These are phyloP conservation scores for Fusarium acutatum DNA, from an alignment of 2,329 filamentous ascomycete genomes.

Conservation along the genomic window DNA sequence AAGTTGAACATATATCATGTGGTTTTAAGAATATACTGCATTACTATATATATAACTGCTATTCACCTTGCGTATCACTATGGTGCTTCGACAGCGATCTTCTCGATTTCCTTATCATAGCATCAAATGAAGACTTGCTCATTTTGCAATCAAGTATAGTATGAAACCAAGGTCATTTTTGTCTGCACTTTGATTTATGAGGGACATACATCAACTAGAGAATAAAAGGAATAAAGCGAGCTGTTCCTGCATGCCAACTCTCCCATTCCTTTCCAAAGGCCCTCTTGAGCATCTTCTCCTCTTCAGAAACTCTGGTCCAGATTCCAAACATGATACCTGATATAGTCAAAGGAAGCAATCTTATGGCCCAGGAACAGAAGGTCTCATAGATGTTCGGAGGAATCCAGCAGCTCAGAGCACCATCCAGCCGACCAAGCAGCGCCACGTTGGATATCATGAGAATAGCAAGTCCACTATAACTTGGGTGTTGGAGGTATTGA, in stretches of 20 bases:
- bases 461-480: slow-evolving; percentile 56
- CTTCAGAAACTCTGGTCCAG: slow-evolving; percentile 53
- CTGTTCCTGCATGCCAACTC: slow-evolving; percentile 56
- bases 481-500: slow-evolving; percentile 60
- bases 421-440: slow-evolving; percentile 51
- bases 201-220: background rate
- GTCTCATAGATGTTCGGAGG: slow-evolving; percentile 32
- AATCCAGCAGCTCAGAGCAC: slow-evolving; percentile 50
- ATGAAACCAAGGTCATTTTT: background rate
- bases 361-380: background rate
- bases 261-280: slow-evolving; percentile 60
- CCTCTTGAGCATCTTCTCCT: slow-evolving; percentile 59
- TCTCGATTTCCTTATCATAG: background rate
- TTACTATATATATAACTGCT: background rate
- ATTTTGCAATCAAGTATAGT: background rate
- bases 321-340: slow-evolving; percentile 35
- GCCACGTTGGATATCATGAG: slow-evolving; percentile 45
- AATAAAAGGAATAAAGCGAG: slow-evolving; percentile 55
- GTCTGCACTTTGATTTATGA: too few species aligned
- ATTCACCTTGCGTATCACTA: background rate
- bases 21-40: background rate
- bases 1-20: too few species aligned
- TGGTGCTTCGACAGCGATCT: background rate
- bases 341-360: background rate
- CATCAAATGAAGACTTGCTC: background rate